These are phyloP conservation scores for Ilyonectria sp. DNA, from an alignment of 2,329 filamentous ascomycete genomes.

Conservation along the genomic window DNA sequence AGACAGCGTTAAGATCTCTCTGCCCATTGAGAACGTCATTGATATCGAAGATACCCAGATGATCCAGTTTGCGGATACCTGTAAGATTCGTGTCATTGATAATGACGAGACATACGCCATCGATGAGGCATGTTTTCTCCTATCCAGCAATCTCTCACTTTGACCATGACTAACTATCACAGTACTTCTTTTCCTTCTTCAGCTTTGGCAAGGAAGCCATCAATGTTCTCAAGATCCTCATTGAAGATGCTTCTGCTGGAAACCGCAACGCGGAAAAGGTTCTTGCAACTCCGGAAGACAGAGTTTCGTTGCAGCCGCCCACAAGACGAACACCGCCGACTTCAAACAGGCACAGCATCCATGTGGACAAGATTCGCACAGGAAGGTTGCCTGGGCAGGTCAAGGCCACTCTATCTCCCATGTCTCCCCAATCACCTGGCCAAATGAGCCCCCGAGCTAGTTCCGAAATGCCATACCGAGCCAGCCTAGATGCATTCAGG, in stretches of 20 bases:
- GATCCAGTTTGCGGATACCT: conserved; percentile 91
- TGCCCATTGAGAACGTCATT: conserved; percentile 90
- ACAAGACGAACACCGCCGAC: conserved; percentile 47
- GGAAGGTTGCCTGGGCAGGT: conserved; percentile 69
- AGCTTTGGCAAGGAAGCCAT: conserved; percentile 87
- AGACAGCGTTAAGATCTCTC: conserved; percentile 94
- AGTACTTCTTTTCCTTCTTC: conserved; percentile 99
- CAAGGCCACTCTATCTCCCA: conserved; percentile 72
- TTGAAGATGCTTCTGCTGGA: conserved; percentile 73
- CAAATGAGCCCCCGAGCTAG: conserved; percentile 69
- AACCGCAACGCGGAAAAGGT: conserved; percentile 48
- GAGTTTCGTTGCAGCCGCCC: conserved; percentile 35
- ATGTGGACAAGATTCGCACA: conserved; percentile 53
- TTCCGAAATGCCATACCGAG: conserved; percentile 63
- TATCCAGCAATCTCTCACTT: not conserved
- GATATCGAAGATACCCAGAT: conserved; percentile 94
- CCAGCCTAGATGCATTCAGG: conserved; percentile 69
- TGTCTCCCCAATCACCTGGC: conserved; percentile 60
- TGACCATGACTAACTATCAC: conserved; percentile 16
- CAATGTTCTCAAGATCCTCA: conserved; percentile 80
- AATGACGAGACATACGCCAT: conserved; percentile 95
- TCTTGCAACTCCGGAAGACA: conserved; percentile 33
- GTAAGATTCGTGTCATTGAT: conserved; percentile 93
- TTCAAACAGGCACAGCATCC: conserved; percentile 43
- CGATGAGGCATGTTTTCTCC: conserved; percentile 80